These are phyloP conservation scores for Geotrichum siamense DNA, from an alignment of 1,139 yeast species.

Conservation along the genomic window DNA sequence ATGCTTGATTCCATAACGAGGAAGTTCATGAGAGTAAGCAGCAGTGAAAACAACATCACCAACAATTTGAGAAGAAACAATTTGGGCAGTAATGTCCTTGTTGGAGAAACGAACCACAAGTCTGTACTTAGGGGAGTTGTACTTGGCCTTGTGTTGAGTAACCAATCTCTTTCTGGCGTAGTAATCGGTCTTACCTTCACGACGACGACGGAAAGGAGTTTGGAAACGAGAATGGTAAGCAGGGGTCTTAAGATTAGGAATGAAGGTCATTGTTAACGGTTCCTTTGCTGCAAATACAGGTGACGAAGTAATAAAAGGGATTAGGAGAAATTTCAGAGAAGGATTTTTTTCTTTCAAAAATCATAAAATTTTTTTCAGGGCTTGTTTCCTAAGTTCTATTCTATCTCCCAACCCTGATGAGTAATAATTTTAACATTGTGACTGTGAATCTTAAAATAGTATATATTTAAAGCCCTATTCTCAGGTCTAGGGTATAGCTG, in stretches of 20 bases:
- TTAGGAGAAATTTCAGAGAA: slow-evolving; percentile 7
- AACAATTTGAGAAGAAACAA: slow-evolving; percentile 90
- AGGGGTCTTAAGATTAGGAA: slow-evolving; percentile 63
- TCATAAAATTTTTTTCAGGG: no score
- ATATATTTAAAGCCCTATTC: no score
- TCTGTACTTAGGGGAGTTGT: slow-evolving; percentile 99
- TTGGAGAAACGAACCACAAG: slow-evolving; percentile 99
- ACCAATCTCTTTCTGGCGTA: slow-evolving; percentile 99
- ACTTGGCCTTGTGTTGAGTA: slow-evolving; percentile 99
- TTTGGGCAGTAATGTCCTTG: slow-evolving; percentile 98
- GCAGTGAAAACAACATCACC: slow-evolving; percentile 96
- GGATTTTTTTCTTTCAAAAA: background rate
- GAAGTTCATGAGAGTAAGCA: slow-evolving; percentile 98
- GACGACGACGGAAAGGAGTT: slow-evolving; percentile 99
- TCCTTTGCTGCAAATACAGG: background rate
- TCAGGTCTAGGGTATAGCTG: no score
- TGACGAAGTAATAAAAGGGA: slow-evolving; percentile 14
- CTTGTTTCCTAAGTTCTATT: no score
- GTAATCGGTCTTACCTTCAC: slow-evolving; percentile 99
- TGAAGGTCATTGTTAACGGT: slow-evolving; percentile 57
- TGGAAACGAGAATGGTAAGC: slow-evolving; percentile 99
- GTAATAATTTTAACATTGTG: no score
- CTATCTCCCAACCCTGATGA: no score
- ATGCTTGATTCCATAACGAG: slow-evolving; percentile 94
- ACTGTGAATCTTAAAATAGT: no score